Evolutionary conservation across 768 basidiomycete species (phyloP).

Genomic region (Leccinum disarticulatum): DNA sequence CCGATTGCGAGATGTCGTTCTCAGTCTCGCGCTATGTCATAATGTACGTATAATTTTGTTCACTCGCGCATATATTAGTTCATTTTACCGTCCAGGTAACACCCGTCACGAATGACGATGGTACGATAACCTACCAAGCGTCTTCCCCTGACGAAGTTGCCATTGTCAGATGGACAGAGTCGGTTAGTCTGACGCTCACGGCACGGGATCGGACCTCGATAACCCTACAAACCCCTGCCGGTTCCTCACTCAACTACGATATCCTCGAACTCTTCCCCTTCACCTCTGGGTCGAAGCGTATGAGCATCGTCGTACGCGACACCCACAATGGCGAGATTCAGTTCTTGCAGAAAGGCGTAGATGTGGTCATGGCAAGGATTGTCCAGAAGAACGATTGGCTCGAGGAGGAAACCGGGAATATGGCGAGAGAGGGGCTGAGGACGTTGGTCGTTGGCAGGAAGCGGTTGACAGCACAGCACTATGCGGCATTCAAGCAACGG

Average conservation of each 20-base stretch:
- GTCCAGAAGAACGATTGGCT: constrained; percentile 98
- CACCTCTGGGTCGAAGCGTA: constrained; percentile 97
- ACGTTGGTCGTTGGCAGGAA: constrained; percentile 93
- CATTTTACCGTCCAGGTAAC: constrained; percentile 71
- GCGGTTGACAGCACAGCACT: constrained; percentile 65
- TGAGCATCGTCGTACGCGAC: constrained; percentile 96
- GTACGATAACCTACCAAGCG: constrained; percentile 94
- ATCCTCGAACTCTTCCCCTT: constrained; percentile 97
- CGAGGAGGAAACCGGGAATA: constrained; percentile 97
- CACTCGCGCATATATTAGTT: not conserved
- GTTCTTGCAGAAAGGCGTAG: constrained; percentile 96
- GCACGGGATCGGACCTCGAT: constrained; percentile 92
- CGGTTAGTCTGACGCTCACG: constrained; percentile 86
- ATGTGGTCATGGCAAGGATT: constrained; percentile 95
- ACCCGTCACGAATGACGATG: constrained; percentile 92
- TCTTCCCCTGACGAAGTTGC: constrained; percentile 99
- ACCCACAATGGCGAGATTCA: constrained; percentile 69
- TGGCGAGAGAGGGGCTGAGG: constrained; percentile 94
- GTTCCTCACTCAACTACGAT: constrained; percentile 66
- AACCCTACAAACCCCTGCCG: constrained; percentile 72
- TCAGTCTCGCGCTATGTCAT: constrained; percentile 93
- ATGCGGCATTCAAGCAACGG: constrained; percentile 65
- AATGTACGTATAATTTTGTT: constrained; percentile 55
- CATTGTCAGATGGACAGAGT: constrained; percentile 96
- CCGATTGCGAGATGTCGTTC: constrained; percentile 86